Conservation (phyloP, 768 basidiomycete species). For the Tricholoma bakamatsutake region DNA sequence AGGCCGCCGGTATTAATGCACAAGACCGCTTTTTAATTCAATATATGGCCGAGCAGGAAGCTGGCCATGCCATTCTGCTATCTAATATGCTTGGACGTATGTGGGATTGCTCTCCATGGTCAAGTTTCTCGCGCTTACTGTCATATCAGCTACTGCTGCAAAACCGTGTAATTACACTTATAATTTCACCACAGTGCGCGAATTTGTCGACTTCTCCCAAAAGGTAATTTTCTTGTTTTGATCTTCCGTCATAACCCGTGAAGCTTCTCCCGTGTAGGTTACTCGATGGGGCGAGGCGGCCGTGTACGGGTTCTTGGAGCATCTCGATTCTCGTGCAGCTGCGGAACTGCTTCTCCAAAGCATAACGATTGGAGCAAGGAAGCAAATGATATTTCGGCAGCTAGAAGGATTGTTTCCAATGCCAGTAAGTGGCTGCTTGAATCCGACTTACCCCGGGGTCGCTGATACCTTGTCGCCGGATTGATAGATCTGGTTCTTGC, state of each 20-base stretch:
- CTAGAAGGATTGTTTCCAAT: slow-evolving; percentile 8
- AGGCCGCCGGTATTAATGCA: slow-evolving; percentile 43
- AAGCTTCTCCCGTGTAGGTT: slow-evolving; percentile 17
- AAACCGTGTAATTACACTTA: slow-evolving; percentile 54
- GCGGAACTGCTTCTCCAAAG: slow-evolving; percentile 8
- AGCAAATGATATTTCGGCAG: slow-evolving; percentile 11
- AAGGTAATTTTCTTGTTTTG: slow-evolving; percentile 23
- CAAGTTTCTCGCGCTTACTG: slow-evolving; percentile 1
- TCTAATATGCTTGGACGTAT: slow-evolving; percentile 43
- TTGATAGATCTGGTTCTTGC: slow-evolving; percentile 34
- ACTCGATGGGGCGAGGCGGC: slow-evolving; percentile 45
- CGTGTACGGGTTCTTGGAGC: slow-evolving; percentile 10
- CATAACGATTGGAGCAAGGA: slow-evolving; percentile 4
- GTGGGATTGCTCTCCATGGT: slow-evolving; percentile 1
- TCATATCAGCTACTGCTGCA: slow-evolving; percentile 29
- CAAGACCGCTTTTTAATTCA: slow-evolving; percentile 51
- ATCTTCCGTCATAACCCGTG: neutral
- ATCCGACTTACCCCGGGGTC: neutral
- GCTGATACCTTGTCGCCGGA: neutral
- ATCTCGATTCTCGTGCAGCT: slow-evolving; percentile 7
- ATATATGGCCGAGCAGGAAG: slow-evolving; percentile 61
- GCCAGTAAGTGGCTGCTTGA: neutral
- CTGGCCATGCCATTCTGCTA: slow-evolving; percentile 53
- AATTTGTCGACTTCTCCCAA: slow-evolving; percentile 57
- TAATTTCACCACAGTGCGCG: slow-evolving; percentile 48